Percentiles rank a stretch among this genome's conserved stretches.
These are phyloP conservation scores for Didymella glomerata DNA, from an alignment of 2,329 filamentous ascomycete genomes.

Conservation along the genomic window DNA sequence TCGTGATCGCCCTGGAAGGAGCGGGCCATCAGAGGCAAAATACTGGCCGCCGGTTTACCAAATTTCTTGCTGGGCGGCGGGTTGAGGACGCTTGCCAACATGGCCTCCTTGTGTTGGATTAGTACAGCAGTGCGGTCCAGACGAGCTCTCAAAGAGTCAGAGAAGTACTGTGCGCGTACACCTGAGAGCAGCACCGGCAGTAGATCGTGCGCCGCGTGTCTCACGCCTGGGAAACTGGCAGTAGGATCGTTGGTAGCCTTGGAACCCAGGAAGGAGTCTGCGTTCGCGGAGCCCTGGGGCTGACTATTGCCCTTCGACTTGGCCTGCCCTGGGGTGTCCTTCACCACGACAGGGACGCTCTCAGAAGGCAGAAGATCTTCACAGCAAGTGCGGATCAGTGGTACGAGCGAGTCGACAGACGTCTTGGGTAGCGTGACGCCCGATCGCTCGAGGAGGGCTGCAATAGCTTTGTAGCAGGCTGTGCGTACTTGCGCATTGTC, in stretches of 20 bases:
- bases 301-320: slow-evolving; percentile 51
- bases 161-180: slow-evolving; percentile 71
- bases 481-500: slow-evolving; percentile 64
- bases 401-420: slow-evolving; percentile 68
- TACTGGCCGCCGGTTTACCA: slow-evolving; percentile 70
- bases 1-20: slow-evolving; percentile 69
- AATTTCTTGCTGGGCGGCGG: slow-evolving; percentile 71
- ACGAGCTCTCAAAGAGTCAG: slow-evolving; percentile 75
- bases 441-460: slow-evolving; percentile 65
- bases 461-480: slow-evolving; percentile 67
- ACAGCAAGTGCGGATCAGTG: slow-evolving; percentile 74
- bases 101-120: slow-evolving; percentile 71
- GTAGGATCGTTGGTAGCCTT: slow-evolving; percentile 39
- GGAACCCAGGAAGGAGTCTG: slow-evolving; percentile 73
- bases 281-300: slow-evolving; percentile 63
- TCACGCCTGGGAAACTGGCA: slow-evolving; percentile 57
- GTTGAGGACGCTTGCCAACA: slow-evolving; percentile 84
- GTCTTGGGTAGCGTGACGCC: slow-evolving; percentile 74
- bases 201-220: slow-evolving; percentile 66
- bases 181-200: slow-evolving; percentile 69
- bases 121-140: slow-evolving; percentile 85
- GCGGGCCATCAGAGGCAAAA: slow-evolving; percentile 79
- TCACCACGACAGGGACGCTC: slow-evolving; percentile 45
- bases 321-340: slow-evolving; percentile 49
- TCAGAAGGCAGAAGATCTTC: slow-evolving; percentile 71